Conservation (phyloP, 176 grass and related monocot species). For the Poa pratensis region DNA sequence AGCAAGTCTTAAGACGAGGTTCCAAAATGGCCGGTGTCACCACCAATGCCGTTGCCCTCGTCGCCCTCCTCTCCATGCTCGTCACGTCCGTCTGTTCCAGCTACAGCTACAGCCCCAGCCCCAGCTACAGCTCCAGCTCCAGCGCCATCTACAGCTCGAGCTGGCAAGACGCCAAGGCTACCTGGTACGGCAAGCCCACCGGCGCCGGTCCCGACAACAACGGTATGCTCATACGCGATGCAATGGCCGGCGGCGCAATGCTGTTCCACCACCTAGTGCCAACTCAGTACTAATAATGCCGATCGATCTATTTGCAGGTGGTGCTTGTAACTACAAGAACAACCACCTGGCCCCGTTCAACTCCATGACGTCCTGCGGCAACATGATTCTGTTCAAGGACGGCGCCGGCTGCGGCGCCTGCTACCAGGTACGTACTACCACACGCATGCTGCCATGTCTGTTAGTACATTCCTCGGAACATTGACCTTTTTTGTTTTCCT, state of each 20-base stretch:
- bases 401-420: constrained; percentile 56
- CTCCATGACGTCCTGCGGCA: constrained; percentile 58
- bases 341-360: constrained; percentile 45
- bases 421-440: constrained; percentile 43
- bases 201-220: constrained; percentile 55
- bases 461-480: no score
- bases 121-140: no score
- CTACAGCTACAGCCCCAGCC: neutral
- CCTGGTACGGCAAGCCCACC: constrained; percentile 60
- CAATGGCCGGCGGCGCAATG: neutral
- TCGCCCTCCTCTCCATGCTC: constrained; percentile 32
- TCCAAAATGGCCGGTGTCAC: constrained; percentile 6
- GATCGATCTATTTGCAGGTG: constrained; percentile 40
- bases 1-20: constrained; percentile 10
- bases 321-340: constrained; percentile 54
- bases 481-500: constrained; percentile 1
- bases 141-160: neutral
- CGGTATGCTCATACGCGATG: constrained; percentile 22
- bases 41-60: neutral
- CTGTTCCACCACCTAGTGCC: neutral
- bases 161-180: constrained; percentile 45
- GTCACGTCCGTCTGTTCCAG: neutral
- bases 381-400: constrained; percentile 34
- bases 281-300: neutral
- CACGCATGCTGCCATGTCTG: no score